Evolutionary conservation across 495 filamentous ascomycete species (phyloP).

Genomic region (Neurospora tetraspora): DNA sequence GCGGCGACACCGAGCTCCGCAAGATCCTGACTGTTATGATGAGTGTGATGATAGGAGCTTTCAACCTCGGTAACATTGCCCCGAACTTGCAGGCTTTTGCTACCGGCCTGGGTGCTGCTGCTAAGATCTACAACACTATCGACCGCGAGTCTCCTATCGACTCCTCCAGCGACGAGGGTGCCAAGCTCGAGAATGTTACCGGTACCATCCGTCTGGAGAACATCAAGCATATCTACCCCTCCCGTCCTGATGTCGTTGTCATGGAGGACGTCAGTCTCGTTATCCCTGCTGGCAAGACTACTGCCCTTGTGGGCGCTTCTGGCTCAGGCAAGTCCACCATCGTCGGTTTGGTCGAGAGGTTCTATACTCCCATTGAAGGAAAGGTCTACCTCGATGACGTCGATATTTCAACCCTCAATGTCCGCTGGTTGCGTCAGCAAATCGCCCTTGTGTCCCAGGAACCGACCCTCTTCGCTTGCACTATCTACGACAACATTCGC

Average conservation of each 20-base stretch:
- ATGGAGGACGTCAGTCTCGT: constrained; percentile 71
- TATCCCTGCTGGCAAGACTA: constrained; percentile 78
- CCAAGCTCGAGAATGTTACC: constrained; percentile 57
- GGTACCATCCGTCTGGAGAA: constrained; percentile 75
- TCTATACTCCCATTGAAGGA: constrained; percentile 81
- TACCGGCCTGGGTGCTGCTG: constrained; percentile 68
- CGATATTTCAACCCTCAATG: constrained; percentile 70
- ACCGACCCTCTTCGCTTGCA: constrained; percentile 72
- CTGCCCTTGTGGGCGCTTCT: constrained; percentile 77
- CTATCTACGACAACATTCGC: constrained; percentile 77
- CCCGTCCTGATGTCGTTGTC: constrained; percentile 76
- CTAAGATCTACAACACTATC: constrained; percentile 88
- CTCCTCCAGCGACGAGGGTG: constrained; percentile 59
- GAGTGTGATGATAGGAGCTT: constrained; percentile 83
- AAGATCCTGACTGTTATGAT: constrained; percentile 72
- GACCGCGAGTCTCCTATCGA: constrained; percentile 84
- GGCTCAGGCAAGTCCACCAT: constrained; percentile 90
- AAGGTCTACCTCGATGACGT: constrained; percentile 73
- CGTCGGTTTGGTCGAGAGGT: constrained; percentile 82
- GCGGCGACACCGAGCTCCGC: constrained; percentile 46
- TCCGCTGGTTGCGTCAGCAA: constrained; percentile 85
- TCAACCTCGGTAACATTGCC: constrained; percentile 79
- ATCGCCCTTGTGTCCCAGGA: constrained; percentile 83
- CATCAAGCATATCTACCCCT: constrained; percentile 90
- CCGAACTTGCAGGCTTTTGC: constrained; percentile 73